These are phyloP conservation scores for Lachnum nothofagi DNA, from an alignment of 2,329 filamentous ascomycete genomes.

Conservation along the genomic window DNA sequence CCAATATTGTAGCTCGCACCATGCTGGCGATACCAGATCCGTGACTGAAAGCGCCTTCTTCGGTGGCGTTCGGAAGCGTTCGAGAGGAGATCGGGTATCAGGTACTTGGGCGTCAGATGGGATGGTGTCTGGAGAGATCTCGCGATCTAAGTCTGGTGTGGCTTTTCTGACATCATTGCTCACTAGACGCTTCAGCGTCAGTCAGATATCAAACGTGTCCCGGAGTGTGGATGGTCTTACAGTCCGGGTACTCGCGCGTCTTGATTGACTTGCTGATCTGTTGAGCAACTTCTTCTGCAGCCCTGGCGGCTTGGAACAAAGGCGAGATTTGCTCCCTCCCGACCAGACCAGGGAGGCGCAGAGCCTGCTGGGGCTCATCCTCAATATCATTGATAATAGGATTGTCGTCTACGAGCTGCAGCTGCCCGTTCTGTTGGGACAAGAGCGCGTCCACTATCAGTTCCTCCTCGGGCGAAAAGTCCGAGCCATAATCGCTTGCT, in stretches of 20 bases:
- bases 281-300: slow-evolving; percentile 25
- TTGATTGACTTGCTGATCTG: slow-evolving; percentile 27
- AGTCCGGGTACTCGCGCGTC: slow-evolving; percentile 40
- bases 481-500: slow-evolving; percentile 59
- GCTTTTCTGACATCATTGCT: slow-evolving; percentile 33
- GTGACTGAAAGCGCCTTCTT: slow-evolving; percentile 79
- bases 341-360: slow-evolving; percentile 38
- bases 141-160: background rate
- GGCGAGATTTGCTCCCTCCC: slow-evolving; percentile 33
- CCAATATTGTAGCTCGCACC: slow-evolving; percentile 94
- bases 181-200: slow-evolving; percentile 59
- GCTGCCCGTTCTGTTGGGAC: too few relatives aligned
- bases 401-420: slow-evolving; percentile 33
- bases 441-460: slow-evolving; percentile 48
- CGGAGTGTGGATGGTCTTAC: slow-evolving; percentile 36
- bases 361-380: slow-evolving; percentile 29
- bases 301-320: slow-evolving; percentile 28
- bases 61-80: slow-evolving; percentile 72
- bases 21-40: slow-evolving; percentile 81
- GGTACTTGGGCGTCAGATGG: slow-evolving; percentile 6
- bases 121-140: background rate
- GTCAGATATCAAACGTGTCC: slow-evolving; percentile 46
- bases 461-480: slow-evolving; percentile 55
- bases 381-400: slow-evolving; percentile 30
- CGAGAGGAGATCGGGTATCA: slow-evolving; percentile 59